Base-by-base conservation (phyloP, 108 stramenopile genomes). In the Skeletonema grethae region DNA sequence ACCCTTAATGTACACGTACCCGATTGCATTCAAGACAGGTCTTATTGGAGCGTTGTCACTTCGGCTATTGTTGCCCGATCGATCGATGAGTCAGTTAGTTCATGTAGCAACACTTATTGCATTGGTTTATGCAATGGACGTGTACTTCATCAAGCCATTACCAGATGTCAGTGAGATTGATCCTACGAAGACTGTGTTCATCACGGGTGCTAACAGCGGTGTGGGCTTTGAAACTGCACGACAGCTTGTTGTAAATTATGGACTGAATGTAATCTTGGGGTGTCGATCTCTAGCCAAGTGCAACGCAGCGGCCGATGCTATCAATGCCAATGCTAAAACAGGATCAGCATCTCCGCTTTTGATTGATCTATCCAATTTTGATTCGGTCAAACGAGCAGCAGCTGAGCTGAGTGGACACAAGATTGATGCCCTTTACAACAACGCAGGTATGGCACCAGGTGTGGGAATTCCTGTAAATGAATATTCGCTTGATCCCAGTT, bases 161-260 rank as follows among this genome's bases (percentile, higher is more conserved):
- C 79, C 79, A 25, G 3, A 57, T 5, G 38, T 61, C 6, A 10
- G 20, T 10, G 55, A 62, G 12, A 45, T 4, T 6, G 5, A 32
- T 58, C 2, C 67, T 5, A 48, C 22, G 7, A 82, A 86, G 29
- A 83, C 81, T 7, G 65, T 94, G 16, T 57, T 94, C 9, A 80
- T 94, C 29, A 94, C 93, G 2, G 93, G 93, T 34, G 93, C 93
- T 65, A 94, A 94, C 64, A 72, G 87, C 12, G 93, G 93, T 1
- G 87, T 94, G 64, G 93, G 93, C 18, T 88, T 82, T 35, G 93
- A 94, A 75, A 70, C 69, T 12, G 69, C 79, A 7, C 18, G 79
- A 25, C 74, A 75, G 50, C 79, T 80, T 20, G 79, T 75, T 16
- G 67, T 70, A n/a, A 64, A 50, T 15, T 75, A 80, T 35, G 74